phyloP scores from a whole-genome alignment of 352 stramenopile species.

The Phytophthora quininea region DNA sequence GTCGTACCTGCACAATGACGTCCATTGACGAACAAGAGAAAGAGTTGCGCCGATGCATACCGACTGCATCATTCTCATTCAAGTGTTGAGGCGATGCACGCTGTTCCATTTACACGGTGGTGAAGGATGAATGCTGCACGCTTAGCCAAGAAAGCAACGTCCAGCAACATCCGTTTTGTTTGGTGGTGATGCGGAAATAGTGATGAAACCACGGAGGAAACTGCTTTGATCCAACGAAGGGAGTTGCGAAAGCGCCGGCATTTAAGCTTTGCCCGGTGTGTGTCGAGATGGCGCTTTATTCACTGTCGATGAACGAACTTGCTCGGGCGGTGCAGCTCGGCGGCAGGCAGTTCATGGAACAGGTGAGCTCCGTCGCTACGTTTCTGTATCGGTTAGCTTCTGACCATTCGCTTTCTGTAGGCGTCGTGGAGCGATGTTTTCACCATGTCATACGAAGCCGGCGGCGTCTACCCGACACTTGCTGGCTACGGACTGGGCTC shows the following conservation, averaged over 20 bases:
- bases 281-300: constrained; percentile 2
- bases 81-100: constrained; percentile 19
- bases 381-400: neutral
- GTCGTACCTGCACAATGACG: constrained; percentile 33
- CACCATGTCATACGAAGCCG: constrained; percentile 55
- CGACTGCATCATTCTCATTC: constrained; percentile 18
- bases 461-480: constrained; percentile 63
- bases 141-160: neutral
- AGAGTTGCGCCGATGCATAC: constrained; percentile 36
- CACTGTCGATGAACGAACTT: constrained; percentile 28
- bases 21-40: constrained; percentile 30
- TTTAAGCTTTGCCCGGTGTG: neutral
- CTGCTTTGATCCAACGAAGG: neutral
- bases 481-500: constrained; percentile 60
- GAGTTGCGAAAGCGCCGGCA: neutral
- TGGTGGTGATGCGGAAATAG: constrained; percentile 8
- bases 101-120: constrained; percentile 11
- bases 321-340: constrained; percentile 26
- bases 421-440: constrained; percentile 50
- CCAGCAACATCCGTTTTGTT: neutral
- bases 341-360: constrained; percentile 27
- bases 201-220: constrained; percentile 16
- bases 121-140: neutral
- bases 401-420: constrained; percentile 21
- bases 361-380: constrained; percentile 14